These are phyloP conservation scores for Arxiozyma slooffiae DNA, from an alignment of 1,139 yeast genomes.

Conservation along the genomic window DNA sequence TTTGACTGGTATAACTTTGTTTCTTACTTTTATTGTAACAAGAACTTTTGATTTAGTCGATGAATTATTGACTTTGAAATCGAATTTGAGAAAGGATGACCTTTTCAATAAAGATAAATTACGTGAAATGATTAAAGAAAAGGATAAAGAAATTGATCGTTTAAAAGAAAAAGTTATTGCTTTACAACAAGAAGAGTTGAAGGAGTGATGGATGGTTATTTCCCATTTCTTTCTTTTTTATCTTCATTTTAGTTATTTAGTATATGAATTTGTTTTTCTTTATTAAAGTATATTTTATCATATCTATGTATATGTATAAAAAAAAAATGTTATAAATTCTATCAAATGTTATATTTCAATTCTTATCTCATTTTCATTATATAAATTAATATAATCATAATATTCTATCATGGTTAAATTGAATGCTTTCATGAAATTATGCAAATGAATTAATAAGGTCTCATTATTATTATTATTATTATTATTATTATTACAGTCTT, in stretches of 20 bases:
- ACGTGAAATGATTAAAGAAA: constrained; percentile 32
- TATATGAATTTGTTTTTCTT: constrained; percentile 1
- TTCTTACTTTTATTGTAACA: constrained; percentile 73
- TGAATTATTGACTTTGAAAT: constrained; percentile 61
- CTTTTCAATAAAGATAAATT: constrained; percentile 3
- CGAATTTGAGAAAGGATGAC: constrained; percentile 29
- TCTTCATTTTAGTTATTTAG: background rate
- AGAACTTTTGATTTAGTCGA: constrained; percentile 80
- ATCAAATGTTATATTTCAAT: constrained; percentile 20
- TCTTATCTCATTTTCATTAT: constrained; percentile 14
- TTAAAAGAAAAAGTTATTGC: constrained; percentile 65
- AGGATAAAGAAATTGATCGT: constrained; percentile 52
- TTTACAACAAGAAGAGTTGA: constrained; percentile 43
- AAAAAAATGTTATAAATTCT: background rate
- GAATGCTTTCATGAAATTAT: constrained; percentile 7
- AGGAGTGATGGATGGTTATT: background rate
- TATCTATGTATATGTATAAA: background rate
- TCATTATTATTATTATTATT: background rate
- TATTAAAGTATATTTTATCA: background rate
- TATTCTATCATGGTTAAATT: constrained; percentile 18
- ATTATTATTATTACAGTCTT: background rate
- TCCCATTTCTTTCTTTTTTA: too few species aligned
- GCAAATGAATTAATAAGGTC: background rate
- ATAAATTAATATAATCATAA: constrained; percentile 15
- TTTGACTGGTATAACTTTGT: constrained; percentile 89